These are phyloP conservation scores for Berberis vulgaris DNA, from an alignment of 164 flowering plant species.

Conservation along the genomic window DNA sequence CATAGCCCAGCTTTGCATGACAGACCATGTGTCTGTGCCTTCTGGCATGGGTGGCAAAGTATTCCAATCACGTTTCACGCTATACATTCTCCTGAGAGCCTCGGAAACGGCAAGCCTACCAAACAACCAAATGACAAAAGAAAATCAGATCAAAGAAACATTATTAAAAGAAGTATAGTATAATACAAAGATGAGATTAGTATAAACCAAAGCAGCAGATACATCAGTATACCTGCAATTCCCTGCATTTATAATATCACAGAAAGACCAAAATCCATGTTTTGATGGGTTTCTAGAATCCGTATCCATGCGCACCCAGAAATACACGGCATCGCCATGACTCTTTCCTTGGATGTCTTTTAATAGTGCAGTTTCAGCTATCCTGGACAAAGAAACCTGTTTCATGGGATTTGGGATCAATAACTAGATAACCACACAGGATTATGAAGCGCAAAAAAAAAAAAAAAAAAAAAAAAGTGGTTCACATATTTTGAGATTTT, in stretches of 20 bases:
- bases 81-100: constrained; percentile 71
- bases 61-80: constrained; percentile 40
- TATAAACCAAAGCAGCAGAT: neutral
- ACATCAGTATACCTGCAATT: constrained; percentile 70
- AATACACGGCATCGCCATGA: constrained; percentile 83
- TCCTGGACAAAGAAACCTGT: constrained; percentile 62
- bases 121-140: constrained; percentile 1
- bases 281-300: constrained; percentile 63
- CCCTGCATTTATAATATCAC: constrained; percentile 96
- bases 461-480: too few relatives aligned
- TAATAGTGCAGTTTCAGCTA: constrained; percentile 59
- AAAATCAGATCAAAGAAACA: neutral
- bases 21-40: constrained; percentile 87
- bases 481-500: too few relatives aligned
- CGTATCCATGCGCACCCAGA: constrained; percentile 86
- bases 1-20: constrained; percentile 85
- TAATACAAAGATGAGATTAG: neutral
- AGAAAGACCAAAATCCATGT: constrained; percentile 89
- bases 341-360: constrained; percentile 49
- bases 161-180: too few relatives aligned
- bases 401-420: neutral
- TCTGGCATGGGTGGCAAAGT: constrained; percentile 84
- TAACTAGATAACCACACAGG: neutral
- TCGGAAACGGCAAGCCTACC: constrained; percentile 71
- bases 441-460: neutral